phyloP scores from a whole-genome alignment of 176 grass and related monocot genomes.

The Triticum dicoccoides region DNA sequence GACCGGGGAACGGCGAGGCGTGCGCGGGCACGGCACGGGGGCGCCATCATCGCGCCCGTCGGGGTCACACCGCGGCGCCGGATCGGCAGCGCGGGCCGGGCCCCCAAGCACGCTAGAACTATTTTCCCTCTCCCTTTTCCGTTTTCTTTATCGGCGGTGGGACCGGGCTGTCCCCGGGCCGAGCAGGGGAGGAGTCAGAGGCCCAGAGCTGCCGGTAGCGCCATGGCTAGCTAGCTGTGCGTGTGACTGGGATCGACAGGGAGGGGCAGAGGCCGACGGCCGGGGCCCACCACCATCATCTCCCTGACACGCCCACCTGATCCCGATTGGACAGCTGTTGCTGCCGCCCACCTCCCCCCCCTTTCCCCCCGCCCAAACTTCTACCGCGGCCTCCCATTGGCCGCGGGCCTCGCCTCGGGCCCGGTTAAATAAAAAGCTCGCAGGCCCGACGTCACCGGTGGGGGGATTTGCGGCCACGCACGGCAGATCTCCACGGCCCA shows the following conservation, averaged over 20 bases:
- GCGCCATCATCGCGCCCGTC: background rate
- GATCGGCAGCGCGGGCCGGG: background rate
- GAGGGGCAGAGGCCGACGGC: background rate
- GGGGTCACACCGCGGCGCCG: conserved; percentile 1
- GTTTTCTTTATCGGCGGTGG: conserved; percentile 28
- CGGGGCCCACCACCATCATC: conserved; percentile 36
- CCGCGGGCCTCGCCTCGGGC: background rate
- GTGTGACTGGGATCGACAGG: conserved; percentile 24
- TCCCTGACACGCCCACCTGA: conserved; percentile 58
- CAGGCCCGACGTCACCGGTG: background rate
- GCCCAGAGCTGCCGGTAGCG: background rate
- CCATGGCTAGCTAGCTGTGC: background rate
- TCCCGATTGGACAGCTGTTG: conserved; percentile 65
- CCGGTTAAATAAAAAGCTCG: background rate
- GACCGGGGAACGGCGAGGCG: background rate
- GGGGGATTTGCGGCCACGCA: background rate
- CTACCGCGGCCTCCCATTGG: conserved; percentile 17
- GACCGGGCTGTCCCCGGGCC: conserved; percentile 15
- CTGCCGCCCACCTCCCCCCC: conserved; percentile 6
- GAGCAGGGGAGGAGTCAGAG: conserved; percentile 22
- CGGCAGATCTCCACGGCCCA: background rate
- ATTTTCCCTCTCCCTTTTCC: background rate
- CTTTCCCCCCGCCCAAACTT: background rate
- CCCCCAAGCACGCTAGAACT: background rate
- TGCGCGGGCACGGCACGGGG: background rate